These are phyloP conservation scores for Mycena haematopus DNA, from an alignment of 768 basidiomycete species.

Conservation along the genomic window DNA sequence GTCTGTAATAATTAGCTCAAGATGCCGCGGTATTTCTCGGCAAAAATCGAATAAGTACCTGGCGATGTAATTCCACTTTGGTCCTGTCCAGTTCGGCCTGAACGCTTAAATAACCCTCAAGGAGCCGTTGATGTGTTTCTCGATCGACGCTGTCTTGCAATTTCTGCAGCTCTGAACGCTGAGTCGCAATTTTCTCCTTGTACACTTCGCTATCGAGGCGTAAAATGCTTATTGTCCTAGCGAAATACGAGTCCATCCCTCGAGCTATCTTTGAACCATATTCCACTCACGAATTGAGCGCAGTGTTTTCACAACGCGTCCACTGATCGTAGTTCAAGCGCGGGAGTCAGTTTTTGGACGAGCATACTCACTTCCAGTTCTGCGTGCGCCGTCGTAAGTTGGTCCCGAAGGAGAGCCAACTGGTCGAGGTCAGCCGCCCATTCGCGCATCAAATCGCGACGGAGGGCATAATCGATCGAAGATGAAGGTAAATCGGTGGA, in stretches of 20 bases:
- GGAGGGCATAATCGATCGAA: neutral
- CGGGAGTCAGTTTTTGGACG: neutral
- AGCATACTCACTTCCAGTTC: slow-evolving; percentile 14
- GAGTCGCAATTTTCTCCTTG: neutral
- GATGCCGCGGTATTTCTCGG: neutral
- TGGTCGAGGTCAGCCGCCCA: neutral
- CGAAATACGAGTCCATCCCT: neutral
- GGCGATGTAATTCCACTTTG: neutral
- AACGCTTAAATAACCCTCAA: neutral
- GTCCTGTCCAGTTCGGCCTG: neutral
- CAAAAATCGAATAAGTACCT: neutral
- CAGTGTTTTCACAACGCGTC: neutral
- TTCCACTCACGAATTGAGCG: slow-evolving; percentile 3
- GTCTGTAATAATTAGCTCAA: neutral
- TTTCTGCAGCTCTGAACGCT: neutral
- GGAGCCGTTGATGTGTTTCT: neutral
- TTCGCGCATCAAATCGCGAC: neutral
- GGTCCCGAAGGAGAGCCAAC: neutral
- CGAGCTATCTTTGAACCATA: neutral
- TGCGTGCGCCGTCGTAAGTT: neutral
- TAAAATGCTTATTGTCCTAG: neutral
- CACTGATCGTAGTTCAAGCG: neutral
- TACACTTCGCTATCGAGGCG: slow-evolving; percentile 1
- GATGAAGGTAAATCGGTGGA: neutral
- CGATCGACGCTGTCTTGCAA: neutral